These are phyloP conservation scores for Aspergillus novoparasiticus DNA, from an alignment of 2,329 filamentous ascomycete genomes.

Conservation along the genomic window DNA sequence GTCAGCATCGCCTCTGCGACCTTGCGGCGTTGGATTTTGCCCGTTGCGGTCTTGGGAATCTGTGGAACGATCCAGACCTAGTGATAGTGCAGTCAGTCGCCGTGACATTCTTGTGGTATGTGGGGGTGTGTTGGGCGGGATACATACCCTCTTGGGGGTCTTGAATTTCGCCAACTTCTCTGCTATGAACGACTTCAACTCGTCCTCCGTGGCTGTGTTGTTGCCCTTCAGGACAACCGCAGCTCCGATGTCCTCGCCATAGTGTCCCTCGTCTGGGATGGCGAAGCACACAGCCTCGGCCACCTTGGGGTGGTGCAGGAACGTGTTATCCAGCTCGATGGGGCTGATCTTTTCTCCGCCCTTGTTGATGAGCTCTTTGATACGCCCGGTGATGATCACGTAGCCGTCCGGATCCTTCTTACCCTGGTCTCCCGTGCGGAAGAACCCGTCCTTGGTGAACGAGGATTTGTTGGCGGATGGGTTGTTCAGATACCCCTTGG, in stretches of 20 bases:
- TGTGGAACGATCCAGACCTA: slow-evolving; percentile 78
- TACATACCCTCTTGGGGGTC: slow-evolving; percentile 73
- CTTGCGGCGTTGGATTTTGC: slow-evolving; percentile 82
- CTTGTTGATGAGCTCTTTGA: slow-evolving; percentile 90
- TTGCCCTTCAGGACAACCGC: slow-evolving; percentile 74
- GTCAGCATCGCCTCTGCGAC: slow-evolving; percentile 80
- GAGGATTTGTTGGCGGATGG: slow-evolving; percentile 71
- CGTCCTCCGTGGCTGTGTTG: slow-evolving; percentile 57
- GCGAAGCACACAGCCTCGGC: slow-evolving; percentile 82
- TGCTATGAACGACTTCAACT: slow-evolving; percentile 68
- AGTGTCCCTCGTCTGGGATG: slow-evolving; percentile 73
- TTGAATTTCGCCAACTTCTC: slow-evolving; percentile 80
- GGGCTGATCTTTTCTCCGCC: slow-evolving; percentile 88
- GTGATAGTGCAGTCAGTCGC: background rate
- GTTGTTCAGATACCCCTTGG: slow-evolving; percentile 84
- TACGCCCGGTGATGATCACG: slow-evolving; percentile 82
- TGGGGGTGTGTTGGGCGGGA: background rate
- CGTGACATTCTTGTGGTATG: slow-evolving; percentile 9
- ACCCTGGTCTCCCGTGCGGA: slow-evolving; percentile 86
- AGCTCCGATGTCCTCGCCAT: slow-evolving; percentile 78
- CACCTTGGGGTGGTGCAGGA: slow-evolving; percentile 72
- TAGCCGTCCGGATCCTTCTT: slow-evolving; percentile 79
- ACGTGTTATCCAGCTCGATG: slow-evolving; percentile 81
- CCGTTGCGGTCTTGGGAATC: slow-evolving; percentile 91
- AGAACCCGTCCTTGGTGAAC: slow-evolving; percentile 76